These are phyloP conservation scores for Toxicodendron radicans DNA, from an alignment of 345 rosid species.

Conservation along the genomic window DNA sequence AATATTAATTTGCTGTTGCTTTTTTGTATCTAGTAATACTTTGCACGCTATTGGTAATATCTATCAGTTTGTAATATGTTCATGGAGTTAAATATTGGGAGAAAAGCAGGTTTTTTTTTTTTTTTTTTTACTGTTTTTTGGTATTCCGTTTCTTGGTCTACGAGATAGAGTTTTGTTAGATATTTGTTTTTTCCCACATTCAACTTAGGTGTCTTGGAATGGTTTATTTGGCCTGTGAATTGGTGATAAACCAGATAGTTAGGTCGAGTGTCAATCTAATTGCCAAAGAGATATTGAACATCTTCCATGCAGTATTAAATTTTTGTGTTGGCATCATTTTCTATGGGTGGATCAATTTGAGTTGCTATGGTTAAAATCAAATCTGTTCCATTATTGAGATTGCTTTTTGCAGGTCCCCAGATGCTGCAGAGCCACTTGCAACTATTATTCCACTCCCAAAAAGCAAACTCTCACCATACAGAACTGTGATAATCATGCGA, in stretches of 20 bases:
- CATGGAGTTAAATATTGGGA: no score
- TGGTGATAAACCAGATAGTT: background rate
- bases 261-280: background rate
- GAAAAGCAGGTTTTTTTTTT: background rate
- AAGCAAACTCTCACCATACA: slow-evolving; percentile 73
- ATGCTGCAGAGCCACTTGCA: slow-evolving; percentile 71
- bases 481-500: slow-evolving; percentile 72
- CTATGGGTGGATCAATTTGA: slow-evolving; percentile 6
- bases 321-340: background rate
- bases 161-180: no score
- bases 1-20: no score
- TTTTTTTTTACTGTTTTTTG: background rate
- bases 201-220: background rate
- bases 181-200: background rate
- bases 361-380: slow-evolving; percentile 11
- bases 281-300: background rate
- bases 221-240: background rate
- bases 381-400: background rate
- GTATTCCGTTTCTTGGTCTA: background rate
- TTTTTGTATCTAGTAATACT: no score
- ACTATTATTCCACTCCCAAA: slow-evolving; percentile 58
- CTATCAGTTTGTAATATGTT: no score
- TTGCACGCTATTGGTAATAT: no score
- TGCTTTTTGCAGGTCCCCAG: slow-evolving; percentile 49
- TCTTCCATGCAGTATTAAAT: background rate